A percentile compares a stretch with the other conserved stretches of the same genome.
Evolutionary conservation across 1,284 basidiomycete species (phyloP).

Genomic region (Flammula alnicola): DNA sequence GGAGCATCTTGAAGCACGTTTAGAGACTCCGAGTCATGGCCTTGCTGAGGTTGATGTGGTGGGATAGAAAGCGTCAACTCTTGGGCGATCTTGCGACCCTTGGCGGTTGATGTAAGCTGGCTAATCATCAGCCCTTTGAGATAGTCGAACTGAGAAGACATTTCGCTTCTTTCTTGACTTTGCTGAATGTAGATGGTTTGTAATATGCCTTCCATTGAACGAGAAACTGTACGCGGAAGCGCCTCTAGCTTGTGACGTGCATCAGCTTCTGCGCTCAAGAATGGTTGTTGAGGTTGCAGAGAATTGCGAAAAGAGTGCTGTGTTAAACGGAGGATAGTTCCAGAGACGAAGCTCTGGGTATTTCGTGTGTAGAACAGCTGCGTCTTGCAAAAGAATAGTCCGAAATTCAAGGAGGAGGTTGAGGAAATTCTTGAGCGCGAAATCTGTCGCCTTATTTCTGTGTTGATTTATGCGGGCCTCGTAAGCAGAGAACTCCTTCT

Average conservation of each 20-base stretch:
- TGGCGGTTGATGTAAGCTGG: neutral
- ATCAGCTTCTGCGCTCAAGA: constrained; percentile 20
- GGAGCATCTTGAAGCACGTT: no score
- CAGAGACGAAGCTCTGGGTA: constrained; percentile 25
- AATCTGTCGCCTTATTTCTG: constrained; percentile 17
- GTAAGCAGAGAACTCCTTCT: constrained; percentile 18
- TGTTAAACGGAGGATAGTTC: constrained; percentile 25
- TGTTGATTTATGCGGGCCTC: constrained; percentile 1
- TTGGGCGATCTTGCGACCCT: no score
- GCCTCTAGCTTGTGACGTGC: constrained; percentile 20
- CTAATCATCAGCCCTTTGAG: neutral
- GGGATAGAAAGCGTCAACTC: no score
- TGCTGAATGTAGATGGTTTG: neutral
- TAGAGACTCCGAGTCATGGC: no score
- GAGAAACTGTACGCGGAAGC: constrained; percentile 2
- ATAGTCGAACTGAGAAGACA: neutral
- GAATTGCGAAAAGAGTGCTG: constrained; percentile 23
- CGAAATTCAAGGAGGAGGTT: constrained; percentile 20
- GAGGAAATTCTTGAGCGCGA: constrained; percentile 24
- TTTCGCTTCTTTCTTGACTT: neutral
- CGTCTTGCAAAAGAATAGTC: constrained; percentile 31
- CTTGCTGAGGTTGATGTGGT: no score
- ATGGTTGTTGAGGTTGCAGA: constrained; percentile 13
- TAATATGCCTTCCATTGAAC: constrained; percentile 5
- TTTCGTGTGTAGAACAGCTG: constrained; percentile 25